Evolutionary conservation across 2,329 filamentous ascomycete genomes (phyloP).

Genomic region (Botrytis elliptica): DNA sequence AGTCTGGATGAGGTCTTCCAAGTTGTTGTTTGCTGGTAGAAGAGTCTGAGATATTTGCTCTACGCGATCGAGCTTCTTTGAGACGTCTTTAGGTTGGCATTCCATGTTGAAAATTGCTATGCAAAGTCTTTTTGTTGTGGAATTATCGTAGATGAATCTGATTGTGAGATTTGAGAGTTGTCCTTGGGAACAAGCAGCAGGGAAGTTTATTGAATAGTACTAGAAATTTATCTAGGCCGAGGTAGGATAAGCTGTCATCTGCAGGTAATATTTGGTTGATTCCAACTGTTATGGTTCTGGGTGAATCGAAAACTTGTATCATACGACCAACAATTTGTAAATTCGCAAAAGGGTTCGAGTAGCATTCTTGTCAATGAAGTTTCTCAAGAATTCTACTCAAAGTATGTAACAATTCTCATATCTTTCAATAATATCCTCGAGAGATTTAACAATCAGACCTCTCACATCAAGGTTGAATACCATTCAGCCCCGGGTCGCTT

Average conservation of each 20-base stretch:
- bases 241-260: not conserved
- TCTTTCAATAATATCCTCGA: not conserved
- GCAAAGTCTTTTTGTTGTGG: not conserved
- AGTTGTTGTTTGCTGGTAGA: not conserved
- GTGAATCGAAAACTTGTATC: not conserved
- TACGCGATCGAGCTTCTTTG: not conserved
- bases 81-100: not conserved
- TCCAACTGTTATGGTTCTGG: not conserved
- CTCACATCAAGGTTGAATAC: not conserved
- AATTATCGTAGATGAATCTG: not conserved
- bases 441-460: not conserved
- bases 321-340: not conserved
- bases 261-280: not conserved
- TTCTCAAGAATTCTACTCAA: not conserved
- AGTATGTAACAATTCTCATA: constrained; percentile 33
- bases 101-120: not conserved
- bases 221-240: not conserved
- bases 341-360: not conserved
- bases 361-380: not conserved
- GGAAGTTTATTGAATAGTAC: too few species aligned
- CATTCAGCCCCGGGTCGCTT: not conserved
- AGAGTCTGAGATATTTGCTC: too few species aligned
- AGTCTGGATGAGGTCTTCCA: not conserved
- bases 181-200: not conserved
- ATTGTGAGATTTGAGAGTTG: not conserved